Conservation (phyloP, 2,329 filamentous ascomycete species). For the Exophiala dermatitidis region DNA sequence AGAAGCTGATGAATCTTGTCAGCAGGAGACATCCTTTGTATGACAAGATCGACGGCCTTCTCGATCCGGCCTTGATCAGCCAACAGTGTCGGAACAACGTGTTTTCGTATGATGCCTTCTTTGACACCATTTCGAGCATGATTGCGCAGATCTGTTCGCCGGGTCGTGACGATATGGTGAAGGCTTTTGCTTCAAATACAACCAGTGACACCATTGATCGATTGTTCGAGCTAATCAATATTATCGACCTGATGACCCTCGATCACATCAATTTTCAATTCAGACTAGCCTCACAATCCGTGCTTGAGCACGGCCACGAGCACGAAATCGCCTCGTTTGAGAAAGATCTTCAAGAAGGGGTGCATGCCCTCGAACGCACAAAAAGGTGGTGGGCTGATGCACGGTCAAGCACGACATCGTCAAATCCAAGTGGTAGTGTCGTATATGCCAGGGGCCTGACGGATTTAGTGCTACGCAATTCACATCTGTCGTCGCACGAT, state of each 20-base stretch:
- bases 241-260: conserved; percentile 55
- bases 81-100: conserved; percentile 52
- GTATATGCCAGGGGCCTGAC: conserved; percentile 56
- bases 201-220: conserved; percentile 54
- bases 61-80: conserved; percentile 53
- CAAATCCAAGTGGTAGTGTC: conserved; percentile 11
- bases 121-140: conserved; percentile 55
- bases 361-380: conserved; percentile 47
- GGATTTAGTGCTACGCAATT: conserved; percentile 50
- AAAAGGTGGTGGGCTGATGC: conserved; percentile 35
- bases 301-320: conserved; percentile 54
- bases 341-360: conserved; percentile 47
- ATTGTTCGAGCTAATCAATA: conserved; percentile 54
- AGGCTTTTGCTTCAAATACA: conserved; percentile 46
- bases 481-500: conserved; percentile 44
- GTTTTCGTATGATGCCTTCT: conserved; percentile 58
- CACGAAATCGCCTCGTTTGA: conserved; percentile 57
- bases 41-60: conserved; percentile 52
- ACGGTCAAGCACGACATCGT: conserved; percentile 1
- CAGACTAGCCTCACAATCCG: conserved; percentile 51
- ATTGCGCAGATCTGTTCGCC: conserved; percentile 59
- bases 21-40: conserved; percentile 56
- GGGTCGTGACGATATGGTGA: conserved; percentile 54
- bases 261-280: conserved; percentile 62
- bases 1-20: conserved; percentile 53